phyloP scores from a whole-genome alignment of 768 basidiomycete species.

The Termitomyces eurrhizus region DNA sequence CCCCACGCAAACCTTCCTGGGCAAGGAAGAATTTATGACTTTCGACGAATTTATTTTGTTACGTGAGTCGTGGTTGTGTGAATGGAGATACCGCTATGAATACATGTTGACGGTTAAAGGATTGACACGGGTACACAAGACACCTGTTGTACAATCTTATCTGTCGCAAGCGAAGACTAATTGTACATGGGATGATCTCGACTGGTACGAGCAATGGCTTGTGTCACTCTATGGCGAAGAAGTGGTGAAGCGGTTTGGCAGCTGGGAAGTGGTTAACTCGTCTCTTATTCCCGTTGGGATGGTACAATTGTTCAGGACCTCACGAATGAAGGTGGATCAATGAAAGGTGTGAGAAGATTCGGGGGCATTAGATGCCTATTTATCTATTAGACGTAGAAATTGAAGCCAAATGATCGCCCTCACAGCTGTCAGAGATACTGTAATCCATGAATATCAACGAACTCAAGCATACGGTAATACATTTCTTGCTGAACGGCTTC shows the following conservation, averaged over 20 bases:
- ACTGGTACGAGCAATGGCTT: conserved; percentile 34
- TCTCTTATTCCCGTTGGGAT: conserved; percentile 38
- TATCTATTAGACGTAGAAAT: too few species aligned
- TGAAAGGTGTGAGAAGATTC: conserved; percentile 4
- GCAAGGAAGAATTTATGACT: conserved; percentile 12
- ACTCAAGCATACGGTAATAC: not conserved
- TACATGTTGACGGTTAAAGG: conserved; percentile 2
- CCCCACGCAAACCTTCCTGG: not conserved
- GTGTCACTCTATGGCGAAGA: conserved; percentile 35
- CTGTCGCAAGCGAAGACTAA: conserved; percentile 1
- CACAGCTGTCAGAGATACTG: not conserved
- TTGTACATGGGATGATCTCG: conserved; percentile 12
- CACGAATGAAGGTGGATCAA: conserved; percentile 29
- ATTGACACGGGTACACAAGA: not conserved
- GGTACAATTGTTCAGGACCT: conserved; percentile 33
- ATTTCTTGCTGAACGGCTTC: not conserved
- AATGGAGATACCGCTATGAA: conserved; percentile 11
- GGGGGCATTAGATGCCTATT: too few species aligned
- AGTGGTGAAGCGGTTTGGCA: conserved; percentile 34
- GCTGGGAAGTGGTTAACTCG: conserved; percentile 35
- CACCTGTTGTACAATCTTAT: conserved; percentile 5
- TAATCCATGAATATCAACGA: not conserved
- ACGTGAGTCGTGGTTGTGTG: conserved; percentile 13
- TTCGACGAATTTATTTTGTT: conserved; percentile 12
- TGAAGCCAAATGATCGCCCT: too few species aligned